These are phyloP conservation scores for Rhizopus delemar DNA, from an alignment of 371 early-diverging fungal species.

Conservation along the genomic window DNA sequence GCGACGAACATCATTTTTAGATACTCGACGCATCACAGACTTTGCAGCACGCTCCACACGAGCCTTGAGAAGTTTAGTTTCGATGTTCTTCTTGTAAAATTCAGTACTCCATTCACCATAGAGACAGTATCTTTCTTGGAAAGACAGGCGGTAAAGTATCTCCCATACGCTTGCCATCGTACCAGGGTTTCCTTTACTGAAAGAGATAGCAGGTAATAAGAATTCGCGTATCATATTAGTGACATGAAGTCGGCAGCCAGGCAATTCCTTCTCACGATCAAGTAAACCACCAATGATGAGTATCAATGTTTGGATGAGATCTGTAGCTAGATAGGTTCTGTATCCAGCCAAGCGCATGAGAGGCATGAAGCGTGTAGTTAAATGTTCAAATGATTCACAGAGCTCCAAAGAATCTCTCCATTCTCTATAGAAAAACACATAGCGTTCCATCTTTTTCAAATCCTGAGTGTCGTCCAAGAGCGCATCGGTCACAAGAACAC, in stretches of 20 bases:
- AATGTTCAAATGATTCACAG: conserved; percentile 37
- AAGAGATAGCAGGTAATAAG: conserved; percentile 76
- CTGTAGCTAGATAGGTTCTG: conserved; percentile 50
- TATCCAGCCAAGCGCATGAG: conserved; percentile 54
- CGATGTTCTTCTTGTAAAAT: conserved; percentile 54
- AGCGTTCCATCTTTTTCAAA: conserved; percentile 33
- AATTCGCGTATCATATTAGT: conserved; percentile 64
- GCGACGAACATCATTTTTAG: conserved; percentile 78
- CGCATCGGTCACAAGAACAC: conserved; percentile 30
- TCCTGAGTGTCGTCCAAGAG: conserved; percentile 30
- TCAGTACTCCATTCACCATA: conserved; percentile 84
- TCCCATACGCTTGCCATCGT: conserved; percentile 78
- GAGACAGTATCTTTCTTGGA: conserved; percentile 68
- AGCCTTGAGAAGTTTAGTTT: conserved; percentile 50
- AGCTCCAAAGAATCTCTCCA: conserved; percentile 55
- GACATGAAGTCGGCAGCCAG: conserved; percentile 45
- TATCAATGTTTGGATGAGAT: conserved; percentile 43
- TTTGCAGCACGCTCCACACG: conserved; percentile 62
- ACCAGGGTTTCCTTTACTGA: conserved; percentile 69
- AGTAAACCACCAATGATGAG: conserved; percentile 43
- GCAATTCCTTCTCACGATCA: conserved; percentile 30
- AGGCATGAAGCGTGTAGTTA: conserved; percentile 49
- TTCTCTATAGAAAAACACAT: conserved; percentile 61
- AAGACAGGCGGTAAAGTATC: conserved; percentile 63
- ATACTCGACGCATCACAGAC: conserved; percentile 73